Evolutionary conservation across 495 filamentous ascomycete genomes (phyloP).

Genomic region (Aspergillus hancockii): DNA sequence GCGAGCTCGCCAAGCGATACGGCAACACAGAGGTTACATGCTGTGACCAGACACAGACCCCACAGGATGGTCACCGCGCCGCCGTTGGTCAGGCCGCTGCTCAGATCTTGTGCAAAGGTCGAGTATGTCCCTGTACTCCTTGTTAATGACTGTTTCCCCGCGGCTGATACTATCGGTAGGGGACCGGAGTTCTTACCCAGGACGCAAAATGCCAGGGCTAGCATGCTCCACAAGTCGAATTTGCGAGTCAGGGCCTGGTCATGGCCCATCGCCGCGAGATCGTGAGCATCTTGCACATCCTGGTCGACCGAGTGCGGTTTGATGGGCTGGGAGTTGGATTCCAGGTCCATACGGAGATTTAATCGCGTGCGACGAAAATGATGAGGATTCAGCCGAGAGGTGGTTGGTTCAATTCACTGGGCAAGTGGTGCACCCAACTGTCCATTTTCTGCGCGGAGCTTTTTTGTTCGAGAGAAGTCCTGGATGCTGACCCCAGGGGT

Average conservation of each 20-base stretch:
- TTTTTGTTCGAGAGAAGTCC: not conserved
- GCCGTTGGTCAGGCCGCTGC: slow-evolving; percentile 45
- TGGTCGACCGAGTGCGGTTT: slow-evolving; percentile 38
- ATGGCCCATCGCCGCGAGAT: slow-evolving; percentile 52
- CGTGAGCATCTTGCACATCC: slow-evolving; percentile 46
- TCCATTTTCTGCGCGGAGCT: slow-evolving; percentile 11
- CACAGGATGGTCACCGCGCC: slow-evolving; percentile 48
- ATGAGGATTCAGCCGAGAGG: slow-evolving; percentile 5
- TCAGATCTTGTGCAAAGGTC: slow-evolving; percentile 46
- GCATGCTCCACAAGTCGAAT: slow-evolving; percentile 50
- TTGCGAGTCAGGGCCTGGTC: slow-evolving; percentile 49
- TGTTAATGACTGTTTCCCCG: not conserved
- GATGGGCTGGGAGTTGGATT: slow-evolving; percentile 28
- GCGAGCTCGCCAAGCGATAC: slow-evolving; percentile 47
- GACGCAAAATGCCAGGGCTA: slow-evolving; percentile 46
- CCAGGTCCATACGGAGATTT: slow-evolving; percentile 31
- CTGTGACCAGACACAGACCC: slow-evolving; percentile 44
- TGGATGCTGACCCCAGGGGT: not conserved
- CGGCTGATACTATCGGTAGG: no score
- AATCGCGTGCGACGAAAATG: not conserved
- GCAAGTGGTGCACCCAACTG: slow-evolving; percentile 1
- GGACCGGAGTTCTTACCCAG: slow-evolving; percentile 24
- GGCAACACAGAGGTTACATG: slow-evolving; percentile 47
- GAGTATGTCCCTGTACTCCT: slow-evolving; percentile 37
- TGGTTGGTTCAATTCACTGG: slow-evolving; percentile 1